These are phyloP conservation scores for Geotrichum reessii DNA, from an alignment of 1,139 yeast genomes.

Conservation along the genomic window DNA sequence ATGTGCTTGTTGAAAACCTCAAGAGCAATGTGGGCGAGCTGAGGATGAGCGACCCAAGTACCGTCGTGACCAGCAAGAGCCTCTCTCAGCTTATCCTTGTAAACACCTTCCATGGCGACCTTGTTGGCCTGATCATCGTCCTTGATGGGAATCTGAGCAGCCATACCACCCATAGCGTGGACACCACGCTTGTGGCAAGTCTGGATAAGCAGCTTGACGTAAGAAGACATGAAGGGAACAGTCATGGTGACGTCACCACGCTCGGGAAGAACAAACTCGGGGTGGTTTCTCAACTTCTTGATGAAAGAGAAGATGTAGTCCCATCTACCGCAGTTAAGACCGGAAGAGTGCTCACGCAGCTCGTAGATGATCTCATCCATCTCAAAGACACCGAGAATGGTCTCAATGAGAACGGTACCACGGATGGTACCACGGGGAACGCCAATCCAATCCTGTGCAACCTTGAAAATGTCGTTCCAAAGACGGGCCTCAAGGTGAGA, in stretches of 20 bases:
- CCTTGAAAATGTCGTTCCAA: slow-evolving; percentile 69
- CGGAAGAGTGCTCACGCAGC: slow-evolving; percentile 64
- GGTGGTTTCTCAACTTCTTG: slow-evolving; percentile 57
- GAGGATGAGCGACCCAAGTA: slow-evolving; percentile 78
- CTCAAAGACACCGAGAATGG: slow-evolving; percentile 69
- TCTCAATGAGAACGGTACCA: slow-evolving; percentile 68
- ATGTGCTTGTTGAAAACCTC: slow-evolving; percentile 69
- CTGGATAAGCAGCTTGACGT: slow-evolving; percentile 58
- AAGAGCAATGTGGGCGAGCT: slow-evolving; percentile 64
- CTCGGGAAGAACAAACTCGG: slow-evolving; percentile 60
- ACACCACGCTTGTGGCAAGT: slow-evolving; percentile 69
- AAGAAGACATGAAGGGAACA: slow-evolving; percentile 67
- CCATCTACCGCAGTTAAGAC: slow-evolving; percentile 78
- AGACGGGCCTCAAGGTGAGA: slow-evolving; percentile 69
- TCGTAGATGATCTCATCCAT: slow-evolving; percentile 75
- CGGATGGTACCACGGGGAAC: slow-evolving; percentile 64
- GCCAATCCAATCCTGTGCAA: slow-evolving; percentile 57
- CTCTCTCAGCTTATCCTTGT: slow-evolving; percentile 66
- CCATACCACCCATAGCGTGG: slow-evolving; percentile 80
- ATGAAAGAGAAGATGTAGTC: slow-evolving; percentile 70
- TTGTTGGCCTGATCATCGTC: slow-evolving; percentile 56
- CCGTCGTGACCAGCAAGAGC: slow-evolving; percentile 70
- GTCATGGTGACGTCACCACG: slow-evolving; percentile 68
- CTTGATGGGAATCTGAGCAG: slow-evolving; percentile 73
- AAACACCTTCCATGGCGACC: slow-evolving; percentile 61